Conservation (phyloP, 306 rosid genomes). For the Quercus berberidifolia region DNA sequence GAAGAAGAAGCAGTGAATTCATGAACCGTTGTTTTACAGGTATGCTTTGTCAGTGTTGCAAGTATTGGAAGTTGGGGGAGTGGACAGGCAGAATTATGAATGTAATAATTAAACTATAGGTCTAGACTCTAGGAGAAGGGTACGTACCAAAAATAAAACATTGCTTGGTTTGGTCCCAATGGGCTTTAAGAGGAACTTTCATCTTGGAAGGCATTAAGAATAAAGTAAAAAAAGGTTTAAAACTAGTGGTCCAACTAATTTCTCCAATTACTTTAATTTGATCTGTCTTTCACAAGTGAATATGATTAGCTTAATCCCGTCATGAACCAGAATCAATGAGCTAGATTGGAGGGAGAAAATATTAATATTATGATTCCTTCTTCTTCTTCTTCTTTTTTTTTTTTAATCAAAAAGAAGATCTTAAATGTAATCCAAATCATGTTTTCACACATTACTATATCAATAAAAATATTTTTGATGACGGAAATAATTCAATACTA, state of each 20-base stretch:
- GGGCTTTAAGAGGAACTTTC: neutral
- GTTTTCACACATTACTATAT: too few relatives aligned
- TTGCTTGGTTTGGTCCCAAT: constrained; percentile 9
- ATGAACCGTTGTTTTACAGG: neutral
- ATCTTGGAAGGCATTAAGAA: constrained; percentile 1
- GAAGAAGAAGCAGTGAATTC: neutral
- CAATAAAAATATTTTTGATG: too few relatives aligned
- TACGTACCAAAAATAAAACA: neutral
- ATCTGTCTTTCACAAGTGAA: neutral
- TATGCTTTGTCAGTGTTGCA: neutral
- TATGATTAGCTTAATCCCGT: neutral
- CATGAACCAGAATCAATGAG: neutral
- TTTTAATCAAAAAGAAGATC: too few relatives aligned
- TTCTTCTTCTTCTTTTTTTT: too few relatives aligned
- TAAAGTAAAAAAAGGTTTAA: neutral
- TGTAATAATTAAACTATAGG: neutral
- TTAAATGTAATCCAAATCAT: too few relatives aligned
- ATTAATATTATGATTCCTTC: too few relatives aligned
- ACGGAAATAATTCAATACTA: too few relatives aligned
- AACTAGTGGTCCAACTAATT: neutral
- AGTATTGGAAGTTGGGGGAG: neutral
- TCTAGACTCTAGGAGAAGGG: neutral
- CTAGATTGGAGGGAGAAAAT: too few relatives aligned
- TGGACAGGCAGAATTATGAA: neutral
- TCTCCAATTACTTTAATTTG: neutral